These are phyloP conservation scores for Cucumis melo DNA, from an alignment of 306 rosid genomes.

Conservation along the genomic window DNA sequence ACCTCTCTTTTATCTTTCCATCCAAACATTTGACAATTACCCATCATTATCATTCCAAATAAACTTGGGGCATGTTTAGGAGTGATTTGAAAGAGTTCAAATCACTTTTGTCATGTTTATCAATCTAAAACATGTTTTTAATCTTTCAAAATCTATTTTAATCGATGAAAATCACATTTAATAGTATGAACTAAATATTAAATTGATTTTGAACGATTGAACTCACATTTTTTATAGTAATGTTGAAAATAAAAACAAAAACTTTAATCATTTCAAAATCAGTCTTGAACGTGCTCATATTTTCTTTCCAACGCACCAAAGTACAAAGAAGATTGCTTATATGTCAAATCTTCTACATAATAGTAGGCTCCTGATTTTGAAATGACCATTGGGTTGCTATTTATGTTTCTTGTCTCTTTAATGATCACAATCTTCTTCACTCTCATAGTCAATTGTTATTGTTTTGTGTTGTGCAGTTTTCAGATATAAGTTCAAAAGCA, in stretches of 20 bases:
- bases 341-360: not conserved
- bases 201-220: no score
- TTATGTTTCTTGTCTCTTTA: not conserved
- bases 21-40: not conserved
- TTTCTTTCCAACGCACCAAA: not conserved
- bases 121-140: no score
- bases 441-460: not conserved
- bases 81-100: no score
- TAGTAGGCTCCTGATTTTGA: not conserved
- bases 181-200: no score
- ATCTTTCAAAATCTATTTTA: no score
- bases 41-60: not conserved
- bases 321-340: not conserved
- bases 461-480: slow-evolving; percentile 42
- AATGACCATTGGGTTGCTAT: not conserved
- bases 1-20: not conserved
- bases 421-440: not conserved
- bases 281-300: no score
- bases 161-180: no score
- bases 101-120: no score
- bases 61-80: not conserved
- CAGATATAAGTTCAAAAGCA: slow-evolving; percentile 33
- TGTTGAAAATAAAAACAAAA: no score
- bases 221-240: no score
- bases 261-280: no score